Conservation (phyloP, 2,329 filamentous ascomycete species). For the Achaetomium macrosporum region DNA sequence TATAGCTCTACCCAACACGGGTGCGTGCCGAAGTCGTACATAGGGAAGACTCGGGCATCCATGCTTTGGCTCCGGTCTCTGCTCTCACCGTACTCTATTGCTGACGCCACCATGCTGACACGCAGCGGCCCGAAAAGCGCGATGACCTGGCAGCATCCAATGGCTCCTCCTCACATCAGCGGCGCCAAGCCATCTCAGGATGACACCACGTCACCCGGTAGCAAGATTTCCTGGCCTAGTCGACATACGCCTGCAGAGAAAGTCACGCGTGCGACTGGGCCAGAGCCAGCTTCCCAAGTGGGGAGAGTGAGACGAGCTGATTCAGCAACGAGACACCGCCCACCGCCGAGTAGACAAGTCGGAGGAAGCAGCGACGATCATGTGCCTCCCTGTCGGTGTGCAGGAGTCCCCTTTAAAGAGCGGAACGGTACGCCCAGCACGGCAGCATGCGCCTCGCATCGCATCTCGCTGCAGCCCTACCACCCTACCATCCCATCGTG, state of each 20-base stretch:
- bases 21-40: background rate
- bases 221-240: background rate
- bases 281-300: too few species aligned
- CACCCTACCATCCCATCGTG: background rate
- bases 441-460: background rate
- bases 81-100: background rate
- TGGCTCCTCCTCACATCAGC: slow-evolving; percentile 1
- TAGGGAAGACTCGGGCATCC: too few species aligned
- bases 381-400: background rate
- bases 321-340: slow-evolving; percentile 21
- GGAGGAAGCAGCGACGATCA: background rate
- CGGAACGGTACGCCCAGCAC: background rate
- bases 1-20: too few species aligned
- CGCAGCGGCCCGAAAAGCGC: slow-evolving; percentile 7
- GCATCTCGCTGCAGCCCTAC: background rate
- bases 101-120: slow-evolving; percentile 13
- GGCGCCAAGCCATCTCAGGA: slow-evolving; percentile 10
- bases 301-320: slow-evolving; percentile 19
- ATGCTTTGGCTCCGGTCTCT: too few species aligned
- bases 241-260: slow-evolving; percentile 4
- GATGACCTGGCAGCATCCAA: slow-evolving; percentile 3
- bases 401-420: background rate
- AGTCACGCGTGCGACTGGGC: too few species aligned
- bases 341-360: background rate
- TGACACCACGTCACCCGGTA: too few species aligned